Evolutionary conservation across 345 rosid species (phyloP), one percentile per base, ranked within the genome.

Genomic region (Carallia pectinifolia): DNA sequence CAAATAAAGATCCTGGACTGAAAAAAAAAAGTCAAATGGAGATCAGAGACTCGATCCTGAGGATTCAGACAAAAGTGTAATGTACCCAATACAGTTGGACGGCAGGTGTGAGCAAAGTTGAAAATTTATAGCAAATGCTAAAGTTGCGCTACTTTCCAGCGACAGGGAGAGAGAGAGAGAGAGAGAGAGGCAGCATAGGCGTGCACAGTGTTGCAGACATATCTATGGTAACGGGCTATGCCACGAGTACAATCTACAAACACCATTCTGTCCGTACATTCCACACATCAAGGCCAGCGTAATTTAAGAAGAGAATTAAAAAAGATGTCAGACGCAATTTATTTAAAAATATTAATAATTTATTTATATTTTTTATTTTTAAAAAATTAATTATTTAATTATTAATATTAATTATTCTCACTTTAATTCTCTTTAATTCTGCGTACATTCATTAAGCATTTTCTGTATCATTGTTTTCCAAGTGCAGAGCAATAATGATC

Each of bases 191-290:
- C 60, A 53, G 68, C 56, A 6, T 3, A 1, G 0, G 50, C 15
- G 63, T 55, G 70, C 34, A 7, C 67, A 1, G 7, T 6, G 53
- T 38, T 1, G 38, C 36, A 2, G n/a, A 48, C 13, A 19, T n/a
- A 13, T 18, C 7, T 39, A 77, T 61, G 83, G 79, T 64, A 15
- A 1, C 16, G 34, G 71, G 71, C 65, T 65, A 66, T 6, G 89
- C 86, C 90, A 86, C 92, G 90, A 65, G 55, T 17, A 55, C 71
- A 19, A 15, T 8, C 3, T 2, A 5, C 0, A 29, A 58, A 74
- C 66, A 23, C 23, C 50, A 10, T 44, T 44, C 13, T 12, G 50
- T 44, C 17, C 16, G 50, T 12, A 12, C 50, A 44, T 13, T 2
- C 3, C 9, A 10, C 10, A 2, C 48, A 40, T 23, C 23, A 23